These are phyloP conservation scores for Schizochytrium sp. DNA, from an alignment of 108 stramenopile genomes.

Conservation along the genomic window DNA sequence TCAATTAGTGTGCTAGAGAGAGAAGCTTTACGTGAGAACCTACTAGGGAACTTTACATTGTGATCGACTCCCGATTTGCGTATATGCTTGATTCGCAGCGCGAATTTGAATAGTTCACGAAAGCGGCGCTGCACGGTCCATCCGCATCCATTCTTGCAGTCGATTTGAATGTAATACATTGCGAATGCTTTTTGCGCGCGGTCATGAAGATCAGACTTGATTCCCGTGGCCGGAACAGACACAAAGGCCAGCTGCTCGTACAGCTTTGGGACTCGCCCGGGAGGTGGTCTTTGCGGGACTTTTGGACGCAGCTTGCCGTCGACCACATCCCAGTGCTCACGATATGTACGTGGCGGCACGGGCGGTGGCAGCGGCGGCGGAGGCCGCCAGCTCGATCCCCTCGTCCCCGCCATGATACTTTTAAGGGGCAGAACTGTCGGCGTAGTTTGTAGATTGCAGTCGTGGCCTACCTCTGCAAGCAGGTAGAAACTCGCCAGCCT, in stretches of 20 bases:
- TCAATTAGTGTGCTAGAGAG: background rate
- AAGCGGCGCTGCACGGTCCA: slow-evolving; percentile 2
- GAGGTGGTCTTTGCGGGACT: background rate
- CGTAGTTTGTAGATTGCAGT: too few relatives aligned
- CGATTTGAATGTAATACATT: background rate
- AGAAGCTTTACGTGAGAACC: background rate
- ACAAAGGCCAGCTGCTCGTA: background rate
- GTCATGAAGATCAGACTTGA: background rate
- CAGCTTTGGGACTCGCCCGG: background rate
- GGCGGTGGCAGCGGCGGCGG: too few relatives aligned
- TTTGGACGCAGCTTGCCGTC: background rate
- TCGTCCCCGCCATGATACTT: too few relatives aligned
- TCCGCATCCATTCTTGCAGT: background rate
- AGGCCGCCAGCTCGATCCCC: too few relatives aligned
- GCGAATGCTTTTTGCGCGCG: background rate
- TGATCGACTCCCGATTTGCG: background rate
- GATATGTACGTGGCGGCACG: too few relatives aligned
- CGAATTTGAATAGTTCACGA: background rate
- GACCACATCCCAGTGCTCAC: background rate
- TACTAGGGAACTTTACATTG: background rate
- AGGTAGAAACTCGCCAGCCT: too few relatives aligned
- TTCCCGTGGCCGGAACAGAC: background rate
- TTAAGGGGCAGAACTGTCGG: too few relatives aligned
- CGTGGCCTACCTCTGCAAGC: too few relatives aligned
- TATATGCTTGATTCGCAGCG: background rate